Conservation (phyloP, 1,284 basidiomycete genomes). For the Dichomitus squalens region DNA sequence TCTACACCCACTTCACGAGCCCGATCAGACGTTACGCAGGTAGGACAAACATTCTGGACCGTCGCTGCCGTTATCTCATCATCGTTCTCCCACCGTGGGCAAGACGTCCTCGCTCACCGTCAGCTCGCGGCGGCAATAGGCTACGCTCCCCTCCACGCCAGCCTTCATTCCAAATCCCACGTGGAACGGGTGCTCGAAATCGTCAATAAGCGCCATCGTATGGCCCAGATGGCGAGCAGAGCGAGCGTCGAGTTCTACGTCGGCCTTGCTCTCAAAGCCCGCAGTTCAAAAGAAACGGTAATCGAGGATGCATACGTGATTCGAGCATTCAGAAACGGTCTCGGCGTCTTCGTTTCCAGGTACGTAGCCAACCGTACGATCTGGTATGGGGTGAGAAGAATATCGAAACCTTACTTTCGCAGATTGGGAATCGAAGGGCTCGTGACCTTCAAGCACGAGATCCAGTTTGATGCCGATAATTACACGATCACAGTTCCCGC, state of each 20-base stretch:
- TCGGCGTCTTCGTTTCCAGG: conserved; percentile 95
- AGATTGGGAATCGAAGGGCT: conserved; percentile 94
- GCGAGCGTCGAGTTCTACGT: conserved; percentile 99
- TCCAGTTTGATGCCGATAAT: conserved; percentile 89
- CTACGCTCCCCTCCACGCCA: conserved; percentile 82
- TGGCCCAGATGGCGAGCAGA: conserved; percentile 96
- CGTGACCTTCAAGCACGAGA: conserved; percentile 89
- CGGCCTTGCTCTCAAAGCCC: conserved; percentile 84
- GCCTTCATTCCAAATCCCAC: conserved; percentile 86
- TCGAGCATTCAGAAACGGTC: conserved; percentile 90
- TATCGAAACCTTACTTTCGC: conserved; percentile 9
- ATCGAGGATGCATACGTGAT: conserved; percentile 95
- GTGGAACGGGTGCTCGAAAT: conserved; percentile 88
- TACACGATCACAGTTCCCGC: conserved; percentile 80
- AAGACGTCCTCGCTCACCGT: conserved; percentile 93
- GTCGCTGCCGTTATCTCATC: conserved; percentile 20
- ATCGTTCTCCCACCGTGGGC: conserved; percentile 7
- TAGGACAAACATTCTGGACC: conserved; percentile 42
- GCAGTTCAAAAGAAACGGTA: conserved; percentile 57
- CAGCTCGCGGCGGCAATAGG: conserved; percentile 92
- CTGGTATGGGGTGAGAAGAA: conserved; percentile 14
- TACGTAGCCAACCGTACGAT: conserved; percentile 44
- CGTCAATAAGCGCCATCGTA: conserved; percentile 91
- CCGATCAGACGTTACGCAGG: conserved; percentile 94
- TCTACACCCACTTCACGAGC: conserved; percentile 98